Evolutionary conservation across 192 early-diverging fungal genomes (phyloP), one percentile per base, ranked within the genome.

Genomic region (Bifiguratus adelaidae): DNA sequence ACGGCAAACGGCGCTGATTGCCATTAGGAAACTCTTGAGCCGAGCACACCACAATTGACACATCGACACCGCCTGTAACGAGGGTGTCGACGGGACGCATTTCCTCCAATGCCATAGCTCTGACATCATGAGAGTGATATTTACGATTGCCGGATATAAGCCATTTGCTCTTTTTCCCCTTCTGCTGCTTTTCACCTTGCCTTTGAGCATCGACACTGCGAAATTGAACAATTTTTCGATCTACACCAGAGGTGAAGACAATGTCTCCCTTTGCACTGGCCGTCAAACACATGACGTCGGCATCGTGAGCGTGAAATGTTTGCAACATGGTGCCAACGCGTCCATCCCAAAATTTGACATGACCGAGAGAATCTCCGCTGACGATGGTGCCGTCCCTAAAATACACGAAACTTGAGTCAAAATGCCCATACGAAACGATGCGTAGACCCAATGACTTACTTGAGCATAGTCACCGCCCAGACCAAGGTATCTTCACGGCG

Each of bases 111-210:
- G 83, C 82, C 18, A 98, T 48, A 16, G 92, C 84, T 21, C 89
- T 80, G 26, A 98, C 89, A 58, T 98, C 95, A 58, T 98, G 91
- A 12, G 84, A 85, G 61, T 98, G 95, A 65, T 86, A 93, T 44
- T 90, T 78, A 40, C 89, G 78, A 49, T 83, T 78, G 11, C 86
- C 89, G n/a, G 85, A 66, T 30, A 85, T 53, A 18, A 93, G 71
- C 92, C 92, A 97, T 21, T 78, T 67, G 45, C 47, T 41, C 3
- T 40, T 34, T 18, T 55, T 63, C 18, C 54, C 49, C 30, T 56
- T 60, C 47, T 54, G 58, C 30, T 47, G 57, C 3, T 50, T 47
- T 4, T 36, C 41, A n/a, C 61, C 56, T 54, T 58, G 44, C 52
- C 66, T 8, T 36, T 44, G 32, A 58, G 60, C 44, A 45, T 70